Base-by-base conservation (phyloP, 495 filamentous ascomycete genomes). In the Talaromyces wortmannii region DNA sequence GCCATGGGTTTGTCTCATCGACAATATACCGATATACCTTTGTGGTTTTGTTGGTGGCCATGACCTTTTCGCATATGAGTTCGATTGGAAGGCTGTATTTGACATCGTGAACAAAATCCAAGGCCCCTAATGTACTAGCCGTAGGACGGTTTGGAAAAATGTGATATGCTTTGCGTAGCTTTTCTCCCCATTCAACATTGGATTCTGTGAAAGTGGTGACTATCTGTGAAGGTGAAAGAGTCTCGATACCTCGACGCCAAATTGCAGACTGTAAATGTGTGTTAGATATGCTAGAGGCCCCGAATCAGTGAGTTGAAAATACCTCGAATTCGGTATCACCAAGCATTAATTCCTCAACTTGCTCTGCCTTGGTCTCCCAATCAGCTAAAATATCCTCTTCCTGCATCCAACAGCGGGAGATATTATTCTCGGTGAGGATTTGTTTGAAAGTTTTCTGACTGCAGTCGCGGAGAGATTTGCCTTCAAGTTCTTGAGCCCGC, bases 1-100 rank as follows among this genome's bases (percentile, higher is more conserved):
- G 71, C 66, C 66, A 77, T n/a, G 74, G 74, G 52, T 77, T 77
- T 0, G 61, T 33, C 45, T 75, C 69, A 52, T 77, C 74, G 45
- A 77, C 49, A 1, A 75, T 58, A 46, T 77, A 77, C 33, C 65
- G 62, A 56, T 68, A 74, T 29, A 70, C 71, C 1, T 42, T 23
- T 23, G 23, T 23, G 23, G 23, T 57, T 23, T 71, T 73, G 10
- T 61, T 59, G 3, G 61, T 61, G 7, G 59, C 61, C 1, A 57
- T 50, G 0, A 69, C 50, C 49, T 73, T 74, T 8, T 67, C 55
- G 3, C 69, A 48, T 16, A 72, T 47, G 1, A 69, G 17, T 48
- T 75, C 71, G n/a, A 71, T 65, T 5, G 70, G 67, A 5, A 70
- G 60, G 0, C 66, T 58, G 55, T 68, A 73, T 16, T 67, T 67